Evolutionary conservation across 1,284 basidiomycete species (phyloP), one percentile per base, ranked within the genome.

Genomic region (Boletus semigastroideus): DNA sequence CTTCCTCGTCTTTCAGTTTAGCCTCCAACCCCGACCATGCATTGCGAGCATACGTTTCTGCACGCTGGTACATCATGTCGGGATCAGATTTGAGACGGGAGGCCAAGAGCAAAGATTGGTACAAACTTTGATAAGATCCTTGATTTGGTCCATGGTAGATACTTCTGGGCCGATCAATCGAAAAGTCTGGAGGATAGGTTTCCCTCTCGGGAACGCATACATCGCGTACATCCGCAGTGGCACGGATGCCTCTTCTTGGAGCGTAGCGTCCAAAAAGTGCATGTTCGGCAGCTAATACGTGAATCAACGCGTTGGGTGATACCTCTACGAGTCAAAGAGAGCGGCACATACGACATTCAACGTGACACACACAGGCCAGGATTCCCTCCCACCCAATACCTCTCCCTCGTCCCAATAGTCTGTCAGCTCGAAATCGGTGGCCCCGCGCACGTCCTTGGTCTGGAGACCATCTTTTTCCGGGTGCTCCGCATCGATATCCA

Each of bases 361-460:
- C 1, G 90, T 90, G 28, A 92, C 72, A 56, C 82, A 83, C 12
- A 92, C 74, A 3, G 90, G 90, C 83, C 90, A 88, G 12, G 63
- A 56, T 5, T 85, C 80, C 48, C 80, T 70, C 3, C 79, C 82
- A 43, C 72, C 75, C 39, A 92, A 65, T 6, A 73, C 68, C 51
- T 84, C 84, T 0, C 90, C 90, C 60, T 91, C 89, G 57, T 90
- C 90, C 88, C 88, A 90, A 57, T 85, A 89, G 68, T 92, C 90
- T 14, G 82, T 77, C 19, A 92, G 74, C 69, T 93, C 90, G 62
- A 92, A 92, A 65, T 93, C 90, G 5, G 84, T 84, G 10, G 51
- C 63, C 12, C 46, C 34, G 39, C 56, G 65, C 31, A 77, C 67
- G 13, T 71, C 68, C 12, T 80, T 74, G 14, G 81, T 86, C 60